Evolutionary conservation across 306 rosid species (phyloP).

Genomic region (Rubus parviflorus): DNA sequence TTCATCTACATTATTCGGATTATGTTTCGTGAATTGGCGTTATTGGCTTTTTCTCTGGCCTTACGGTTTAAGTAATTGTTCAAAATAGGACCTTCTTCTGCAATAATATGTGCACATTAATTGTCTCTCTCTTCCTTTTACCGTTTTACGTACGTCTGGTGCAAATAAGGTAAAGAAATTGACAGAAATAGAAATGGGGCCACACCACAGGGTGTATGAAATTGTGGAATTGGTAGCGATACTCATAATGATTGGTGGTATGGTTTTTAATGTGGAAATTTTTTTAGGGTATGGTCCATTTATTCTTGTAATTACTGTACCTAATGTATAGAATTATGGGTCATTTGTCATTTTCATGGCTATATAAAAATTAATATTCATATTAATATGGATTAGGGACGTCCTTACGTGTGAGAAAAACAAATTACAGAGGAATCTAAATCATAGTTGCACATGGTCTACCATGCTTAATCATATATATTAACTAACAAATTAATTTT

Average conservation of each 20-base stretch:
- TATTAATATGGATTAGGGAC: no score
- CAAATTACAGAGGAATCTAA: background rate
- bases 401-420: background rate
- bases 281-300: background rate
- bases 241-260: background rate
- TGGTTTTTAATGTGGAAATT: no score
- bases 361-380: no score
- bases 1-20: no score
- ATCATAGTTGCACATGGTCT: background rate
- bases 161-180: no score
- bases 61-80: no score
- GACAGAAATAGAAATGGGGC: background rate
- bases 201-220: background rate
- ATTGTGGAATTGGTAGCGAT: no score
- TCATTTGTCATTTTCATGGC: background rate
- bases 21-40: no score
- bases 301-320: background rate
- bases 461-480: background rate
- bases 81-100: no score
- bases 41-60: no score
- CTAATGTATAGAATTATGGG: background rate
- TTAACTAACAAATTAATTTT: background rate
- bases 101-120: no score
- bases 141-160: no score
- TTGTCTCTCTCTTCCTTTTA: background rate